Base-by-base conservation (phyloP, 2,329 filamentous ascomycete species). In the Fusarium sp. region DNA sequence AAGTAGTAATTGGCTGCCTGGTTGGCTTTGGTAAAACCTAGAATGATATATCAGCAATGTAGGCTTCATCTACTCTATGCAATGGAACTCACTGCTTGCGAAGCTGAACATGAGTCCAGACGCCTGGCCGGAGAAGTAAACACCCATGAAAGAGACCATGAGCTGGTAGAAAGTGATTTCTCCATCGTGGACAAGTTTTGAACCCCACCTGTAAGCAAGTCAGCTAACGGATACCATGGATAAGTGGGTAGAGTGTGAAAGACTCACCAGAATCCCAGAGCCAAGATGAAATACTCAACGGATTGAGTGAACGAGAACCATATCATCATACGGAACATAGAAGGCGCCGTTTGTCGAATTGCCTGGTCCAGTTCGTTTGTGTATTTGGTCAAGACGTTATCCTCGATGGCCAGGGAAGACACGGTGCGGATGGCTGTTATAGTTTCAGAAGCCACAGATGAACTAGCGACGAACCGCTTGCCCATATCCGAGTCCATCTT, bases 91-190 rank as follows among this genome's bases (percentile, higher is more conserved):
- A 31, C 28, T 31, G 10, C 28, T 31, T 31, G 28, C 28, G 10
- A 31, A 31, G 10, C 28, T 31, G 28, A 31, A 31, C 28, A 31
- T 31, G 3, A 31, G 28, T 4, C 28, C 72, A 0, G 81, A 77
- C 3, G 79, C 79, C 76, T 84, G 81, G 0, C 79, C 82, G 0
- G 79, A 80, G 66, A 81, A 85, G 38, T 86, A 81, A 7, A 87
- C 81, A 4, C 80, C 82, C 76, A 86, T 81, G 64, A 87, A 87
- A 8, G 85, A 80, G 18, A 87, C 80, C 56, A 87, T 78, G 64
- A 82, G 82, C 57, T 80, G 76, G 60, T 88, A 87, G 75, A 88
- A 87, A 3, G 83, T 86, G 60, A 87, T 79, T 58, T 84, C 87
- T 3, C 75, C 75, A 78, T 74, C 80, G 44, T 81, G 28, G 13